Percentiles rank a stretch among this genome's conserved stretches.
These are phyloP conservation scores for Sporothrix sp. DNA, from an alignment of 2,329 filamentous ascomycete genomes.

Conservation along the genomic window DNA sequence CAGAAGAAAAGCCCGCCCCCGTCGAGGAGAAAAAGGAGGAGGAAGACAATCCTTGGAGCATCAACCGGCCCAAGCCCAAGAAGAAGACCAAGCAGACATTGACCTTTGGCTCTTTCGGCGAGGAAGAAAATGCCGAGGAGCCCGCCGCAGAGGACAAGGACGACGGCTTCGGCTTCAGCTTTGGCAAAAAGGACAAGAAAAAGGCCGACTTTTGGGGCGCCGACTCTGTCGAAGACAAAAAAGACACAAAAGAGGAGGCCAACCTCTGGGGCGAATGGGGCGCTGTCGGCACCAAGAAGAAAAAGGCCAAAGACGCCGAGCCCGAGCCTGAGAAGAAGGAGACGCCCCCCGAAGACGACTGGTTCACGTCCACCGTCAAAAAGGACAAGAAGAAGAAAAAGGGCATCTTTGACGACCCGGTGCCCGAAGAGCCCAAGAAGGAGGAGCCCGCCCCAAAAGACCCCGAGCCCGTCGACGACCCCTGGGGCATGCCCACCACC, in stretches of 20 bases:
- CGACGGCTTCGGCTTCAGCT: conserved; percentile 24
- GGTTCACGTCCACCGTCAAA: conserved; percentile 27
- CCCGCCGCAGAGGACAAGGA: conserved; percentile 26
- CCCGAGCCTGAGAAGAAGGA: conserved; percentile 14
- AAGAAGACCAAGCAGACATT: conserved; percentile 38
- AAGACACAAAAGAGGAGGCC: conserved; percentile 22
- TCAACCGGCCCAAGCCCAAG: conserved; percentile 39
- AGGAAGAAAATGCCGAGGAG: conserved; percentile 25
- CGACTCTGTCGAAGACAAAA: conserved; percentile 26
- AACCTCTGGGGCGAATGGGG: conserved; percentile 27
- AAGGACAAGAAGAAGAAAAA: conserved; percentile 38
- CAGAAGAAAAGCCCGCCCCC: conserved; percentile 15
- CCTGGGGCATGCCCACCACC: conserved; percentile 26
- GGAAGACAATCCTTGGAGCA: conserved; percentile 41
- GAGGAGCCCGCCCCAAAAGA: conserved; percentile 10
- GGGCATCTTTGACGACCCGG: conserved; percentile 13
- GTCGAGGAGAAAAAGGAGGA: conserved; percentile 33
- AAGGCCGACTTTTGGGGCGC: conserved; percentile 30
- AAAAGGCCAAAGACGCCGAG: conserved; percentile 28
- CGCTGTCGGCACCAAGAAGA: conserved; percentile 32
- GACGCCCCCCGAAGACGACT: conserved; percentile 23
- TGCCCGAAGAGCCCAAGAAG: conserved; percentile 13
- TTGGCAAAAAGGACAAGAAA: conserved; percentile 37
- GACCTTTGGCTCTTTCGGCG: conserved; percentile 39
- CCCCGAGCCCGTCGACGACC: conserved; percentile 18